Percentiles rank a stretch among this genome's conserved stretches.
phyloP scores from a whole-genome alignment of 73 alveolate genomes.

The Symbiodinium natans region DNA sequence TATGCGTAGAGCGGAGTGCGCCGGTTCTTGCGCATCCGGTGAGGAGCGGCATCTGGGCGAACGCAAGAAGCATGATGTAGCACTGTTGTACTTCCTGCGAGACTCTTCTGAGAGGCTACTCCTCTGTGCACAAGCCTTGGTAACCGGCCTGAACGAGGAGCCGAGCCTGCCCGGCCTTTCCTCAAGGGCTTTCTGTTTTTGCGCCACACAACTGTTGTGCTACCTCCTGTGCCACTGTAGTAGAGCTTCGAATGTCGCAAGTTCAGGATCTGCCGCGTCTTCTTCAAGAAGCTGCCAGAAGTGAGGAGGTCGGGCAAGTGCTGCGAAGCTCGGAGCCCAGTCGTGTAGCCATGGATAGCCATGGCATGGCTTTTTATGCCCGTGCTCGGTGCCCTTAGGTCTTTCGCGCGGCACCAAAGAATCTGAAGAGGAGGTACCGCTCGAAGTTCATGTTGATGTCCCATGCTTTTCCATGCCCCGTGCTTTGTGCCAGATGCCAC shows the following conservation, averaged over 20 bases:
- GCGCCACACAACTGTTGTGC: too few species aligned
- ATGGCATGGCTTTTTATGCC: not conserved
- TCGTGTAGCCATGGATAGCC: not conserved
- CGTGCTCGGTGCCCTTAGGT: not conserved
- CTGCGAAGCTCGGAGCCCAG: not conserved
- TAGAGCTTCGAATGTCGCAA: too few species aligned
- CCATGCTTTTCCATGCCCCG: not conserved
- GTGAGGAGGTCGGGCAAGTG: not conserved
- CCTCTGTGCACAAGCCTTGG: slow-evolving; percentile 58
- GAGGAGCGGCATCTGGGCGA: too few species aligned
- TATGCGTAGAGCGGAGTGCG: too few species aligned
- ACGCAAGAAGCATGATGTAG: too few species aligned
- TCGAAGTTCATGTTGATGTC: not conserved
- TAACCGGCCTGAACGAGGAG: slow-evolving; percentile 67
- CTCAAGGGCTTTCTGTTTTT: too few species aligned
- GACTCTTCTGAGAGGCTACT: not conserved
- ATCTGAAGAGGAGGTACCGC: slow-evolving; percentile 15
- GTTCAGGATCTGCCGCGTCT: not conserved
- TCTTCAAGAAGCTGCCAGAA: not conserved
- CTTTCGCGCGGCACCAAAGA: slow-evolving; percentile 37
- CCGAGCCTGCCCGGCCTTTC: not conserved
- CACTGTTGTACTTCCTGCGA: too few species aligned
- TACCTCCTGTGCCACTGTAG: too few species aligned
- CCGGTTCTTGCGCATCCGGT: too few species aligned
- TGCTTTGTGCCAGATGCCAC: slow-evolving; percentile 1